Conservation (phyloP, 2,329 filamentous ascomycete genomes). For the Purpureocillium takamizusanense region DNA sequence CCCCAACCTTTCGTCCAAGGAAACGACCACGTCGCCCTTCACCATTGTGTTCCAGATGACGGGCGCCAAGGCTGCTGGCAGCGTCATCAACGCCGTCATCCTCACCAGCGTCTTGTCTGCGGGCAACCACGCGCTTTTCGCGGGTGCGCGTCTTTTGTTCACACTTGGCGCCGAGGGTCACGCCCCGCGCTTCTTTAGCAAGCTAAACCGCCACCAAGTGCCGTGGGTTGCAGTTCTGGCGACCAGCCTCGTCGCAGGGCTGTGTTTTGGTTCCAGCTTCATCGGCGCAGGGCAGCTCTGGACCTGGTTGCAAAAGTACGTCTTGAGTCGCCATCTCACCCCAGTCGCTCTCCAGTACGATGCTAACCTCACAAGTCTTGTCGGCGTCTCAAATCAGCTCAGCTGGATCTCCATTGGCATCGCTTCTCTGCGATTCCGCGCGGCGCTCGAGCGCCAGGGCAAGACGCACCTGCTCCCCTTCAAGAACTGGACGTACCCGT, state of each 20-base stretch:
- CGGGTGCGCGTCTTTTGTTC: conserved; percentile 23
- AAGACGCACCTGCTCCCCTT: conserved; percentile 53
- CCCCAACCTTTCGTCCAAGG: conserved; percentile 20
- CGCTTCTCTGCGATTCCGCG: conserved; percentile 56
- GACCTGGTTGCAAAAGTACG: conserved; percentile 57
- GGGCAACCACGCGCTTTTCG: conserved; percentile 27
- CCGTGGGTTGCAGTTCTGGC: conserved; percentile 34
- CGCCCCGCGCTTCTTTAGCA: conserved; percentile 45
- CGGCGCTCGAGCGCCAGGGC: conserved; percentile 45
- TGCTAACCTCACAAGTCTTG: no score
- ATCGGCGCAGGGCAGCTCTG: conserved; percentile 57
- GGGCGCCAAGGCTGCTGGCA: conserved; percentile 40
- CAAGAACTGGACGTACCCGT: conserved; percentile 59
- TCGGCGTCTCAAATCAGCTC: conserved; percentile 59
- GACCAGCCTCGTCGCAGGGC: conserved; percentile 46
- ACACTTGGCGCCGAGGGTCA: conserved; percentile 33
- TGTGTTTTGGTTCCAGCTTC: conserved; percentile 57
- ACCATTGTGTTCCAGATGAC: conserved; percentile 53
- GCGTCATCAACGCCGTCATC: conserved; percentile 52
- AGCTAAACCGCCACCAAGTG: conserved; percentile 23
- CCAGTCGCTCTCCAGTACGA: no score
- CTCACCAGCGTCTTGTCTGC: conserved; percentile 27
- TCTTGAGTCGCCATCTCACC: no score
- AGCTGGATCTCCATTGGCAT: conserved; percentile 58
- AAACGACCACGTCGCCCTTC: conserved; percentile 26